Conservation (phyloP, 192 early-diverging fungal species). For the Funneliformis mosseae region DNA sequence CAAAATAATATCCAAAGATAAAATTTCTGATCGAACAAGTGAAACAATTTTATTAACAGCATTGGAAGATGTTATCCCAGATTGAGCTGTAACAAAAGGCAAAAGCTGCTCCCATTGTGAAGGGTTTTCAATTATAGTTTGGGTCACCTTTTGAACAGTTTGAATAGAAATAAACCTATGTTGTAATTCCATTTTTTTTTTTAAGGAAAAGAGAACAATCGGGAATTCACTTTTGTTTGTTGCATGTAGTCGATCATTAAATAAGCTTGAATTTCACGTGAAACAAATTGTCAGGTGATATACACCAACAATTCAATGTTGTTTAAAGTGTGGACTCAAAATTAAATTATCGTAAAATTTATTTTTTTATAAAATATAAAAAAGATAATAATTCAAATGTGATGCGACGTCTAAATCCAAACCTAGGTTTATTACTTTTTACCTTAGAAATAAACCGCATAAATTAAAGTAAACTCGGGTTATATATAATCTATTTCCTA, state of each 20-base stretch:
- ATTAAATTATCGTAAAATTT: too few relatives aligned
- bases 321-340: too few relatives aligned
- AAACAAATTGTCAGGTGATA: too few relatives aligned
- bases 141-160: constrained; percentile 1
- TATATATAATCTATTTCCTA: too few relatives aligned
- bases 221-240: background rate
- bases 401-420: too few relatives aligned
- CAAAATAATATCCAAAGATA: background rate
- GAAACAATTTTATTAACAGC: background rate
- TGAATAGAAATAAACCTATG: background rate
- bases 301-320: too few relatives aligned
- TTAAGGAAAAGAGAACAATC: background rate
- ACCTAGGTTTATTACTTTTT: too few relatives aligned
- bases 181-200: constrained; percentile 8
- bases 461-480: too few relatives aligned
- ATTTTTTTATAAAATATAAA: too few relatives aligned
- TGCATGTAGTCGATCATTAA: background rate
- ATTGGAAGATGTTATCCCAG: constrained; percentile 13
- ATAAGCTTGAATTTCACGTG: background rate
- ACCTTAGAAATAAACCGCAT: too few relatives aligned
- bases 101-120: constrained; percentile 1
- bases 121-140: background rate
- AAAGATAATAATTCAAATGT: too few relatives aligned
- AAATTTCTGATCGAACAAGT: background rate
- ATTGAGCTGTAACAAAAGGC: background rate